phyloP scores from a whole-genome alignment of 2,329 filamentous ascomycete genomes.

The Hypoxylon sp. region DNA sequence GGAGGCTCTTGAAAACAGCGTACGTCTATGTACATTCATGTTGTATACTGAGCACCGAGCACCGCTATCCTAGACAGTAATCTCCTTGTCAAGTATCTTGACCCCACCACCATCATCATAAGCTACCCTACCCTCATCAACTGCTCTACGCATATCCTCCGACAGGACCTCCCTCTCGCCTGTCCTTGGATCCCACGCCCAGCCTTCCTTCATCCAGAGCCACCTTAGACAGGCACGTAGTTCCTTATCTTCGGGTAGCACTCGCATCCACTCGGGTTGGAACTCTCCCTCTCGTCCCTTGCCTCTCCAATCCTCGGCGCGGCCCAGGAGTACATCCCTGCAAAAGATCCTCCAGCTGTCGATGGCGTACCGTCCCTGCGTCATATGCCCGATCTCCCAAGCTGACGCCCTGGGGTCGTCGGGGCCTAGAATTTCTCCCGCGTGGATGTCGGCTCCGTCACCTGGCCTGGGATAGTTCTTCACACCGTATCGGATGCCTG shows the following conservation, averaged over 20 bases:
- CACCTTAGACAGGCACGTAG: constrained; percentile 87
- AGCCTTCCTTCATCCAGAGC: constrained; percentile 93
- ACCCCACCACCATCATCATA: constrained; percentile 67
- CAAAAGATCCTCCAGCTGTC: constrained; percentile 97
- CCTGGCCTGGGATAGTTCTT: constrained; percentile 60
- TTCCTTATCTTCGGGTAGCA: constrained; percentile 87
- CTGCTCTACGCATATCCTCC: constrained; percentile 68
- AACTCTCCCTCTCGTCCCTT: constrained; percentile 67
- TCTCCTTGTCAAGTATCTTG: constrained; percentile 56
- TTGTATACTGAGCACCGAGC: background rate
- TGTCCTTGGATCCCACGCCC: constrained; percentile 81
- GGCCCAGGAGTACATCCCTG: constrained; percentile 79
- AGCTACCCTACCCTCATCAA: constrained; percentile 69
- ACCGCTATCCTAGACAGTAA: background rate
- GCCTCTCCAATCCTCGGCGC: constrained; percentile 77
- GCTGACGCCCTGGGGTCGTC: constrained; percentile 40
- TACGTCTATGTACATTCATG: background rate
- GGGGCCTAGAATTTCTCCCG: constrained; percentile 49
- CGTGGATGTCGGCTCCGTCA: constrained; percentile 52
- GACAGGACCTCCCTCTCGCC: constrained; percentile 72
- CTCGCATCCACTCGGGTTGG: constrained; percentile 92
- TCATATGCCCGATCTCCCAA: constrained; percentile 90
- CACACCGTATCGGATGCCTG: constrained; percentile 68
- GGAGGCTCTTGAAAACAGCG: background rate
- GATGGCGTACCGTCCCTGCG: constrained; percentile 84